Conservation (phyloP, 2,329 filamentous ascomycete species). For the Cladophialophora immunda region DNA sequence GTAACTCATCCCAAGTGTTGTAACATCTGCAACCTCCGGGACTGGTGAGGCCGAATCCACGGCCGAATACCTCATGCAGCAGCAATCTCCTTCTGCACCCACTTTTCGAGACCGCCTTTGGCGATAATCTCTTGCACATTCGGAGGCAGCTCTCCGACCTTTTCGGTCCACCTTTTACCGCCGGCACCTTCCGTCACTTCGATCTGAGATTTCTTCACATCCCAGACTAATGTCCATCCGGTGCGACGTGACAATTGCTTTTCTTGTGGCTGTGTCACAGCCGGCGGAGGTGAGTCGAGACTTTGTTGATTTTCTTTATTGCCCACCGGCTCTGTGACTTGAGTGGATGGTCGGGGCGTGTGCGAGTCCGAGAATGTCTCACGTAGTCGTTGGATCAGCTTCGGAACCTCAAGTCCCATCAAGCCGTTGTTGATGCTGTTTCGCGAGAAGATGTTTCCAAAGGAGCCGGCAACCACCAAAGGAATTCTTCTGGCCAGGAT, state of each 20-base stretch:
- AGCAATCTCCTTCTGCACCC: slow-evolving; percentile 77
- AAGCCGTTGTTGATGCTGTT: slow-evolving; percentile 55
- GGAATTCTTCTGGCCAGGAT: slow-evolving; percentile 82
- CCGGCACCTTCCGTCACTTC: slow-evolving; percentile 73
- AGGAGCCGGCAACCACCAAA: slow-evolving; percentile 80
- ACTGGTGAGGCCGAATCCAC: not conserved
- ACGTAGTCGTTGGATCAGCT: slow-evolving; percentile 46
- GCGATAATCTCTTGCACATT: slow-evolving; percentile 90
- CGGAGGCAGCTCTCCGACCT: slow-evolving; percentile 81
- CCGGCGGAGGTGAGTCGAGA: slow-evolving; percentile 60
- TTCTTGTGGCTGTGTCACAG: slow-evolving; percentile 52
- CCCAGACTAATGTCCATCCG: slow-evolving; percentile 85
- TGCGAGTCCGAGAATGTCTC: slow-evolving; percentile 52
- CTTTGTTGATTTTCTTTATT: slow-evolving; percentile 51
- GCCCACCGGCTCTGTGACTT: slow-evolving; percentile 57
- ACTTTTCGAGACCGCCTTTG: slow-evolving; percentile 78
- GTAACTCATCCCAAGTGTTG: not conserved
- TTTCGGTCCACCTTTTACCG: slow-evolving; percentile 76
- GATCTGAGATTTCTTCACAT: slow-evolving; percentile 76
- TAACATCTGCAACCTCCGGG: not conserved
- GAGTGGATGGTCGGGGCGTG: slow-evolving; percentile 45
- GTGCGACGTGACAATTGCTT: slow-evolving; percentile 75
- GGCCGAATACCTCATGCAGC: slow-evolving; percentile 5
- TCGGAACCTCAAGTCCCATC: slow-evolving; percentile 50
- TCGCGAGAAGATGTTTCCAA: slow-evolving; percentile 84